phyloP scores from a whole-genome alignment of 2,329 filamentous ascomycete genomes.

The Cercospora sp. region DNA sequence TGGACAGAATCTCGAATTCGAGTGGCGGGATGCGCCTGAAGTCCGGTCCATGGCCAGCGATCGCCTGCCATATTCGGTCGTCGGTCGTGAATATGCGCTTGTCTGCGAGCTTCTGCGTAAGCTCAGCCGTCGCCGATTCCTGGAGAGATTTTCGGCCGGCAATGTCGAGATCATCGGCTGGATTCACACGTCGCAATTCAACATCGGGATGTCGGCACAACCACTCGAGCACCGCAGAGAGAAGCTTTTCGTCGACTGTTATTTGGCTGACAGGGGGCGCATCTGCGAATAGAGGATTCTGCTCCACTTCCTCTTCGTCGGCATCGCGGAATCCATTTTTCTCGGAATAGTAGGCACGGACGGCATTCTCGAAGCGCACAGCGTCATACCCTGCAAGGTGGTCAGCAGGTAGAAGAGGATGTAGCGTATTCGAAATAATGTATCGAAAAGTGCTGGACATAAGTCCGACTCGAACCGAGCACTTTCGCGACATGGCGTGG shows the following conservation, averaged over 20 bases:
- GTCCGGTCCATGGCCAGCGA: constrained; percentile 62
- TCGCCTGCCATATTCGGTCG: constrained; percentile 59
- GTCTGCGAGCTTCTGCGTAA: constrained; percentile 15
- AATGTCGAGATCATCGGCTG: constrained; percentile 42
- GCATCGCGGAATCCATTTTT: constrained; percentile 11
- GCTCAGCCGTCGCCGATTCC: constrained; percentile 15
- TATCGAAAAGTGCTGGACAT: not conserved
- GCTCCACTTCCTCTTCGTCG: constrained; percentile 1
- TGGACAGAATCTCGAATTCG: constrained; percentile 59
- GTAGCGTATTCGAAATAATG: not conserved
- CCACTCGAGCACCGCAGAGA: constrained; percentile 60
- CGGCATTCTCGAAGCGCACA: constrained; percentile 43
- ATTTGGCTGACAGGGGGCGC: constrained; percentile 26
- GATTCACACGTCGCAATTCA: constrained; percentile 43
- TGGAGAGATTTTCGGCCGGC: constrained; percentile 30
- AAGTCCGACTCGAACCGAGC: constrained; percentile 14
- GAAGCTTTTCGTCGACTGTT: constrained; percentile 52
- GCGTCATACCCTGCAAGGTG: constrained; percentile 42
- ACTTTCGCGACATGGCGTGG: not conserved
- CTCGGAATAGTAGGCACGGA: constrained; percentile 42
- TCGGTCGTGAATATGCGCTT: constrained; percentile 53
- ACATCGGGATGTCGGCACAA: constrained; percentile 58
- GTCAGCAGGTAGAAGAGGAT: not conserved
- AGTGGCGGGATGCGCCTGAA: constrained; percentile 53
- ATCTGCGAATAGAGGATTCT: constrained; percentile 32